Conservation (phyloP, 495 filamentous ascomycete species). For the Pseudomonodictys pantanalensis region DNA sequence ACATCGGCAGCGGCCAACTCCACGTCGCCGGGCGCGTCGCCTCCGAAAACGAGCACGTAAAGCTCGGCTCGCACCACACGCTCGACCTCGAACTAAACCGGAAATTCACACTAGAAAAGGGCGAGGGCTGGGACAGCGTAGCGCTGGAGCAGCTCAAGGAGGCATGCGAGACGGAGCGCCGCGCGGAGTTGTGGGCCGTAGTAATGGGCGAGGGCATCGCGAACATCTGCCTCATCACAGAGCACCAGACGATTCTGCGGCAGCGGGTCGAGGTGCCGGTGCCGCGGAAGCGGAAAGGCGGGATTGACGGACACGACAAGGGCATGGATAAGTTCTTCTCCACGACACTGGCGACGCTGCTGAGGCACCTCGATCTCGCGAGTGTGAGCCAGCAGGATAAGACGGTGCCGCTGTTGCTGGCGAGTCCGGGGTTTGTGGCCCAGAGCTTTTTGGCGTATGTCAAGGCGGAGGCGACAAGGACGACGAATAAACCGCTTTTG, state of each 20-base stretch:
- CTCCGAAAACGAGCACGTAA: constrained; percentile 79
- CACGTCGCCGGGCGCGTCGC: constrained; percentile 81
- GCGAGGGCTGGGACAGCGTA: constrained; percentile 80
- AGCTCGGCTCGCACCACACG: constrained; percentile 83
- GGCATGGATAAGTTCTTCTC: constrained; percentile 79
- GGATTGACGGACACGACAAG: constrained; percentile 42
- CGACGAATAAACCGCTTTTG: constrained; percentile 52
- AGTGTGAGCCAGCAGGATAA: constrained; percentile 44
- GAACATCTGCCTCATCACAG: constrained; percentile 90
- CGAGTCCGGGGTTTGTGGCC: constrained; percentile 85
- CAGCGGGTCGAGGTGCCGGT: constrained; percentile 82
- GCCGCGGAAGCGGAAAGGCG: constrained; percentile 61
- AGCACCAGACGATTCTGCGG: constrained; percentile 82
- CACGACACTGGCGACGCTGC: constrained; percentile 69
- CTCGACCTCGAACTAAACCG: constrained; percentile 85
- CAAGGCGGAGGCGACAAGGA: constrained; percentile 64
- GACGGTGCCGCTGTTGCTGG: constrained; percentile 68
- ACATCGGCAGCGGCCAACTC: constrained; percentile 75
- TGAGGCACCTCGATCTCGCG: constrained; percentile 74
- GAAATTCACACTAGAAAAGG: constrained; percentile 80
- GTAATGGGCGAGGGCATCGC: constrained; percentile 94
- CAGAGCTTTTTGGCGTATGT: constrained; percentile 77
- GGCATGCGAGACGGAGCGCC: constrained; percentile 66
- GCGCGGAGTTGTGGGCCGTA: constrained; percentile 77
- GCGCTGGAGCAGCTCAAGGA: constrained; percentile 75